Evolutionary conservation across 805 yeast species (phyloP).

Genomic region (Kodamaea kakaduensis): DNA sequence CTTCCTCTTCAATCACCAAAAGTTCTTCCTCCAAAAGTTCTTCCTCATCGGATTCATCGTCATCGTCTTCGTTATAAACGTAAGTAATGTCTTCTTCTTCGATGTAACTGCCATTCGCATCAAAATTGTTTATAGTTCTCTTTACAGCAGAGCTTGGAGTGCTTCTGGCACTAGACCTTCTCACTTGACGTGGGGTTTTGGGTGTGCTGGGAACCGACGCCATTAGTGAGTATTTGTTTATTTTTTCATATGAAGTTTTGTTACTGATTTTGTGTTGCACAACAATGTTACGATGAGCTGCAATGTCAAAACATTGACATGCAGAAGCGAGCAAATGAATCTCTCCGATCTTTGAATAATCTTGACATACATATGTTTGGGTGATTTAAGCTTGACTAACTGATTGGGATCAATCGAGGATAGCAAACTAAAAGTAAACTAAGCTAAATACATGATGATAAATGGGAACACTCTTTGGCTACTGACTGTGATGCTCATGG

Average conservation of each 20-base stretch:
- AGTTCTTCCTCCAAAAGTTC: slow-evolving; percentile 12
- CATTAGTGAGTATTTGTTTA: slow-evolving; percentile 6
- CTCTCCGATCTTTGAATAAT: too few species aligned
- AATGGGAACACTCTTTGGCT: too few species aligned
- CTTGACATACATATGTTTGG: too few species aligned
- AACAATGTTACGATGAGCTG: too few species aligned
- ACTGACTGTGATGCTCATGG: too few species aligned
- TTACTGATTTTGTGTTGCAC: slow-evolving; percentile 8
- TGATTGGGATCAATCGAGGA: too few species aligned
- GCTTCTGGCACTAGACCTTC: slow-evolving; percentile 9
- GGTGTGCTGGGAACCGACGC: slow-evolving; percentile 14
- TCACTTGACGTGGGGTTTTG: slow-evolving; percentile 10
- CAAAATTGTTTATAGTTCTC: slow-evolving; percentile 18
- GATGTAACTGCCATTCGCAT: slow-evolving; percentile 26
- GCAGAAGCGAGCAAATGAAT: too few species aligned
- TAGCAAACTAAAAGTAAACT: too few species aligned
- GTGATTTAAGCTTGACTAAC: too few species aligned
- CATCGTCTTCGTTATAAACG: slow-evolving; percentile 23
- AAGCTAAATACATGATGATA: too few species aligned
- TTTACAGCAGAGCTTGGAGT: slow-evolving; percentile 10
- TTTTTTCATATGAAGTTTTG: slow-evolving; percentile 4
- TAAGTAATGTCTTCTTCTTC: slow-evolving; percentile 41
- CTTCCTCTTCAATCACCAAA: slow-evolving; percentile 12
- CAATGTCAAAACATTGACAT: too few species aligned
- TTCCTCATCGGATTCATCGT: slow-evolving; percentile 14